Conservation (phyloP, 257 asterid species). For the Mitragyna speciosa region DNA sequence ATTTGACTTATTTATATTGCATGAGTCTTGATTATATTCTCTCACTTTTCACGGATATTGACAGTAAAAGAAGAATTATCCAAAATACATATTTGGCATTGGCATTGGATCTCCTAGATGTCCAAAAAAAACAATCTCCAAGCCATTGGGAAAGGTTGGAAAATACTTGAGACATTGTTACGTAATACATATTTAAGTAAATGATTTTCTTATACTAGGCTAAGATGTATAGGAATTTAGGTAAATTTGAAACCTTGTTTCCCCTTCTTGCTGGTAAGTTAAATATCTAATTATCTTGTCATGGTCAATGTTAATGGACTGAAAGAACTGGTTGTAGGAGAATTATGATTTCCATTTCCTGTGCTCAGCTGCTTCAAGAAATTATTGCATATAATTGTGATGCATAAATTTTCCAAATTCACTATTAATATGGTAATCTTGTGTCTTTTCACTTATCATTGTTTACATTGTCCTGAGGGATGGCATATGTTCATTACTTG, state of each 20-base stretch:
- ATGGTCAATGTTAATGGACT: not conserved
- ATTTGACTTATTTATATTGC: not conserved
- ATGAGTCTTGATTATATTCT: slow-evolving; percentile 8
- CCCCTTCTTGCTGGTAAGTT: not conserved
- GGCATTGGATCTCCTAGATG: slow-evolving; percentile 89
- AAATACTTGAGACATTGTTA: not conserved
- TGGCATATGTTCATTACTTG: not conserved
- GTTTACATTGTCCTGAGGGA: not conserved
- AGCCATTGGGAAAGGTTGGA: slow-evolving; percentile 74
- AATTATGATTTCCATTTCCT: not conserved
- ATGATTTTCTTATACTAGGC: not conserved
- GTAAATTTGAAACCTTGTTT: not conserved
- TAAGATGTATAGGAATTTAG: not conserved
- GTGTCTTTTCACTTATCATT: too few relatives aligned
- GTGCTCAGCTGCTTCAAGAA: not conserved
- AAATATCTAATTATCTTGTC: not conserved
- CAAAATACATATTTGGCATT: slow-evolving; percentile 88
- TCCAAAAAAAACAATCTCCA: slow-evolving; percentile 60
- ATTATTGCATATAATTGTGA: too few relatives aligned
- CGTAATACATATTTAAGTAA: not conserved
- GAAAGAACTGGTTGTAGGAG: not conserved
- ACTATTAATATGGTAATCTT: too few relatives aligned
- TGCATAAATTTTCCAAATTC: too few relatives aligned
- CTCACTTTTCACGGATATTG: slow-evolving; percentile 41
- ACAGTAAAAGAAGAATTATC: slow-evolving; percentile 43